These are phyloP conservation scores for Colletotrichum theobromicola DNA, from an alignment of 2,329 filamentous ascomycete species.

Conservation along the genomic window DNA sequence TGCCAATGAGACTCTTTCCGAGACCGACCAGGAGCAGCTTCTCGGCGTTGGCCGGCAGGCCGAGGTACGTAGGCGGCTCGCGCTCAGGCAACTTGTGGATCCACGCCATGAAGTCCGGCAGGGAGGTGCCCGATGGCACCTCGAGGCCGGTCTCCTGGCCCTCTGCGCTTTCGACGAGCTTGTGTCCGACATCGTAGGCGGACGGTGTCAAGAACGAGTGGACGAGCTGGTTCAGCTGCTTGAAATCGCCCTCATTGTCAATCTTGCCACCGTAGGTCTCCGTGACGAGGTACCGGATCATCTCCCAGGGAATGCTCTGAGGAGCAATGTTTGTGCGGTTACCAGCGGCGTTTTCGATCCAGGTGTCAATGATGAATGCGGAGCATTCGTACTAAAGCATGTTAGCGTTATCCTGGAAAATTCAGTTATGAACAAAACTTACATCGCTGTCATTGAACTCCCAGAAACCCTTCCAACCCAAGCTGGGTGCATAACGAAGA, in stretches of 20 bases:
- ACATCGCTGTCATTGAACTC: conserved; percentile 99
- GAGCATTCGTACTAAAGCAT: conserved; percentile 86
- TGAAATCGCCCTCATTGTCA: conserved; percentile 87
- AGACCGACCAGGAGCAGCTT: conserved; percentile 90
- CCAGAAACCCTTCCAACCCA: conserved; percentile 99
- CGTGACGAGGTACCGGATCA: conserved; percentile 87
- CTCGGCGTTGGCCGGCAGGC: conserved; percentile 93
- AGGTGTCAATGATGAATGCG: conserved; percentile 92
- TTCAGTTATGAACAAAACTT: conserved; percentile 50
- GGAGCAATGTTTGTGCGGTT: conserved; percentile 93
- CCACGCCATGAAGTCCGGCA: conserved; percentile 90
- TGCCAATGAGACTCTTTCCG: conserved; percentile 82
- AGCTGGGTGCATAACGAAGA: conserved; percentile 87
- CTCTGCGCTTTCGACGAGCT: conserved; percentile 73
- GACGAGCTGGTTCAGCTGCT: conserved; percentile 75
- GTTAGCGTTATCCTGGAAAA: conserved; percentile 2
- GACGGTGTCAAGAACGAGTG: conserved; percentile 79
- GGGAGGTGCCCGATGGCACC: conserved; percentile 80
- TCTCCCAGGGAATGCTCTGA: conserved; percentile 93
- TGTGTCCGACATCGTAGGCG: conserved; percentile 92
- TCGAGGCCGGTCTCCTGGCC: conserved; percentile 67
- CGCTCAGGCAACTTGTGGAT: conserved; percentile 91
- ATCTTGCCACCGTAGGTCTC: conserved; percentile 99
- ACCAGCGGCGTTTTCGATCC: conserved; percentile 83
- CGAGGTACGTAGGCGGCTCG: conserved; percentile 94